Evolutionary conservation across 345 rosid species (phyloP).

Genomic region (Syzygium grande): DNA sequence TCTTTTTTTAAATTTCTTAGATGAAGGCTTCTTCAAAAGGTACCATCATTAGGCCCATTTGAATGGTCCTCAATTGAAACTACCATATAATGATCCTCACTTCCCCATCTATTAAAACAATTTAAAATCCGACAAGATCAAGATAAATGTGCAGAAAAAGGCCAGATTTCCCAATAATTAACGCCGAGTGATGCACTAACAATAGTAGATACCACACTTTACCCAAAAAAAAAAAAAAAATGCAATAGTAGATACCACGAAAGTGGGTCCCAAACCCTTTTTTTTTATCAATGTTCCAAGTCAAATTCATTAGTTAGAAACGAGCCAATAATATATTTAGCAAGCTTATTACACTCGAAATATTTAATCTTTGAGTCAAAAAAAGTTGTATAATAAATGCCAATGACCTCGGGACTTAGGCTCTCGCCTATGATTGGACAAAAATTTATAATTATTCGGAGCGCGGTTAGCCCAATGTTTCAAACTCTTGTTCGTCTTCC

Average conservation of each 20-base stretch:
- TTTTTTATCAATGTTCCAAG: neutral
- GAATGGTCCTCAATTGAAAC: neutral
- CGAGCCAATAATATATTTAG: neutral
- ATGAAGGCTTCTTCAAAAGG: neutral
- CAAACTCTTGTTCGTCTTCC: neutral
- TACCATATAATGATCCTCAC: neutral
- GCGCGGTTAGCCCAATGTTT: neutral
- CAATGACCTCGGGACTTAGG: neutral
- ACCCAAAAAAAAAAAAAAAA: too few species aligned
- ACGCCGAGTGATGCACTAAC: neutral
- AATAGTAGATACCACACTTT: neutral
- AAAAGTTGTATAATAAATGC: neutral
- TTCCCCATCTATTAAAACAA: neutral
- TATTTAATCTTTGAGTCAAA: neutral
- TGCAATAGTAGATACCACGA: neutral
- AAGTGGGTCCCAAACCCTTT: neutral
- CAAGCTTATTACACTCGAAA: neutral
- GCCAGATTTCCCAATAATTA: neutral
- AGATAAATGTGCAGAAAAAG: neutral
- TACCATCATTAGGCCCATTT: neutral
- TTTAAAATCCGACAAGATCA: neutral
- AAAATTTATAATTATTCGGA: neutral
- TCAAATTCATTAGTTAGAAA: neutral
- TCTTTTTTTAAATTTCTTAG: neutral
- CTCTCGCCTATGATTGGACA: neutral